Conservation (phyloP, 2,329 filamentous ascomycete species). For the Paraphaeosphaeria sporulosa region DNA sequence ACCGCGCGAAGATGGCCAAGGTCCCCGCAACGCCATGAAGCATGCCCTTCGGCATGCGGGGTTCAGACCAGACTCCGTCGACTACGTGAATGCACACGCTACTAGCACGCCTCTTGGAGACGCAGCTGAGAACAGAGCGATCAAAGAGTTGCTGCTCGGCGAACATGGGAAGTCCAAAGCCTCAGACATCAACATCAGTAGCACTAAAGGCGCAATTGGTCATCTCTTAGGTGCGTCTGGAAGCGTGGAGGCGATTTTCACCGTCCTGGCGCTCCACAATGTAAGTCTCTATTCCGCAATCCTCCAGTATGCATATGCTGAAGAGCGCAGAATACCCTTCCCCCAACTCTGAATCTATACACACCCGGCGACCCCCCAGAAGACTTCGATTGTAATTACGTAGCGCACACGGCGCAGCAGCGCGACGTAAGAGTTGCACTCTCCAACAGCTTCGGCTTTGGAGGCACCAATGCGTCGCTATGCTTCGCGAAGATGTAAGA, state of each 20-base stretch:
- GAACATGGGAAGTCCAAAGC: constrained; percentile 70
- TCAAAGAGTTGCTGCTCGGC: constrained; percentile 78
- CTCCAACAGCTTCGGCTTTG: constrained; percentile 97
- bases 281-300: constrained; percentile 59
- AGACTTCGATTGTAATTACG: constrained; percentile 83
- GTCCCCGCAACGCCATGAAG: constrained; percentile 85
- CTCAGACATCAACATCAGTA: constrained; percentile 79
- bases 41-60: constrained; percentile 77
- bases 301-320: constrained; percentile 15
- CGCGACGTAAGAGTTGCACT: constrained; percentile 76
- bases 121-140: constrained; percentile 84
- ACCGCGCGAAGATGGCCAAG: constrained; percentile 80
- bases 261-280: constrained; percentile 78
- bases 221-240: constrained; percentile 92
- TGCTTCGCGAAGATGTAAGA: constrained; percentile 68
- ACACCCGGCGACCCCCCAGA: constrained; percentile 65
- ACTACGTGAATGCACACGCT: constrained; percentile 96
- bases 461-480: constrained; percentile 91
- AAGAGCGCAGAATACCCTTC: constrained; percentile 71
- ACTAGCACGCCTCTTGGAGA: constrained; percentile 89
- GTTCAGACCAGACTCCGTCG: constrained; percentile 73
- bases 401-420: constrained; percentile 74
- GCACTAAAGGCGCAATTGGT: constrained; percentile 91
- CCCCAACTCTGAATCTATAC: constrained; percentile 85
- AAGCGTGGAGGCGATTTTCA: constrained; percentile 87